A percentile compares a stretch with the other conserved stretches of the same genome.
Evolutionary conservation across 2,329 filamentous ascomycete species (phyloP).

Genomic region (Zymoseptoria passerinii): DNA sequence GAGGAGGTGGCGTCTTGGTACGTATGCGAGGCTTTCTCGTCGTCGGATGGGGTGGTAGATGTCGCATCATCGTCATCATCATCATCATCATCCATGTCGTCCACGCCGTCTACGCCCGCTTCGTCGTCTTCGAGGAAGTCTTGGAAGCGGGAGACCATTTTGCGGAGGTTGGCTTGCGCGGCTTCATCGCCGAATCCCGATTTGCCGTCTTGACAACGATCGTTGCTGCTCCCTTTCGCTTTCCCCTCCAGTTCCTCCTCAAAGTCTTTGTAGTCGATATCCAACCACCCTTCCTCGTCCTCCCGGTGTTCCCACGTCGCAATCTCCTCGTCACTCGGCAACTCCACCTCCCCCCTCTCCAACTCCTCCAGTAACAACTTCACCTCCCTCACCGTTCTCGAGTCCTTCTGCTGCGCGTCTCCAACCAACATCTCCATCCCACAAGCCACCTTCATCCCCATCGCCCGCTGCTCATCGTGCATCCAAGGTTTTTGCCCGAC

Average conservation of each 20-base stretch:
- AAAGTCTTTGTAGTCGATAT: conserved; percentile 85
- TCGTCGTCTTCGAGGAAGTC: conserved; percentile 79
- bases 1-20: conserved; percentile 59
- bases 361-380: conserved; percentile 68
- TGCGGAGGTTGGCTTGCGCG: conserved; percentile 68
- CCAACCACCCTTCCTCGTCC: conserved; percentile 83
- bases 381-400: conserved; percentile 63
- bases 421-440: conserved; percentile 82
- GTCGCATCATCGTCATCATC: conserved; percentile 36
- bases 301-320: conserved; percentile 59
- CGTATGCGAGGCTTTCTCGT: conserved; percentile 50
- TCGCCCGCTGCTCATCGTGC: conserved; percentile 43
- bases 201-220: neutral
- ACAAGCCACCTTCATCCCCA: conserved; percentile 82
- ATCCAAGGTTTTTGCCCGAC: conserved; percentile 35
- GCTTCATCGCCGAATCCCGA: conserved; percentile 53
- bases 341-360: conserved; percentile 57
- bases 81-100: conserved; percentile 61
- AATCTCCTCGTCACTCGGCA: conserved; percentile 72
- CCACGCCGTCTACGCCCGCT: conserved; percentile 70
- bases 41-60: neutral
- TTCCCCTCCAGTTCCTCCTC: conserved; percentile 63
- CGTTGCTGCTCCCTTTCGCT: conserved; percentile 8
- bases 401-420: conserved; percentile 60
- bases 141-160: conserved; percentile 92